Percentiles rank a stretch among this genome's conserved stretches.
Evolutionary conservation across 805 yeast genomes (phyloP).

Genomic region (Candida sphagnicola): DNA sequence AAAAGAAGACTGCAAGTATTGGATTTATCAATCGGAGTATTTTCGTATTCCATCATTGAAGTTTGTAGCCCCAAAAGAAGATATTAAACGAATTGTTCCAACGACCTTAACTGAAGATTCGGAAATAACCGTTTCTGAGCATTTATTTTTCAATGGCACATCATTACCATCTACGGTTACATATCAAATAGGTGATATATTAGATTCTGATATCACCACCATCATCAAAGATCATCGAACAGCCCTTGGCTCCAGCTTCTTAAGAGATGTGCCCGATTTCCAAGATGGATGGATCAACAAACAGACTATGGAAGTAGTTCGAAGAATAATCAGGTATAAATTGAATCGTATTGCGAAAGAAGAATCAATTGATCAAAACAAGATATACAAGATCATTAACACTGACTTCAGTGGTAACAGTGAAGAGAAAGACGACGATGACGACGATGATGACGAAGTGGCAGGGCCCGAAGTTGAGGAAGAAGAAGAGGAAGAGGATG

Average conservation of each 20-base stretch:
- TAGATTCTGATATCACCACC: slow-evolving; percentile 55
- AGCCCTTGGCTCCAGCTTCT: slow-evolving; percentile 33
- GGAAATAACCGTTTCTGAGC: slow-evolving; percentile 22
- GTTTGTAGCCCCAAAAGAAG: slow-evolving; percentile 4
- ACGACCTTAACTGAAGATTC: slow-evolving; percentile 17
- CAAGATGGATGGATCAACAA: slow-evolving; percentile 80
- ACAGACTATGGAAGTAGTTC: slow-evolving; percentile 56
- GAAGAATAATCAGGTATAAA: slow-evolving; percentile 72
- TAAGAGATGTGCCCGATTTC: slow-evolving; percentile 35
- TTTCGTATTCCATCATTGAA: slow-evolving; percentile 50
- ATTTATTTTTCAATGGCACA: slow-evolving; percentile 66
- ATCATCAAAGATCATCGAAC: slow-evolving; percentile 33
- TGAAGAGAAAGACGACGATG: slow-evolving; percentile 17
- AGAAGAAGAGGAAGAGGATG: slow-evolving; percentile 21
- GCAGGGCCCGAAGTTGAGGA: slow-evolving; percentile 14
- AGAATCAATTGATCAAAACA: slow-evolving; percentile 39
- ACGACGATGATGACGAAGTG: slow-evolving; percentile 23
- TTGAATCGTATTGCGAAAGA: slow-evolving; percentile 56
- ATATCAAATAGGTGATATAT: slow-evolving; percentile 75
- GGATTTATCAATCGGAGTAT: slow-evolving; percentile 78
- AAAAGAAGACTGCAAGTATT: slow-evolving; percentile 45
- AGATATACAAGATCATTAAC: slow-evolving; percentile 41
- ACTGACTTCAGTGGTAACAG: slow-evolving; percentile 28
- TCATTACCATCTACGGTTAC: slow-evolving; percentile 65
- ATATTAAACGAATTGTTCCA: slow-evolving; percentile 19